Evolutionary conservation across 2,329 filamentous ascomycete genomes (phyloP).

Genomic region (Pseudonectria buxi): DNA sequence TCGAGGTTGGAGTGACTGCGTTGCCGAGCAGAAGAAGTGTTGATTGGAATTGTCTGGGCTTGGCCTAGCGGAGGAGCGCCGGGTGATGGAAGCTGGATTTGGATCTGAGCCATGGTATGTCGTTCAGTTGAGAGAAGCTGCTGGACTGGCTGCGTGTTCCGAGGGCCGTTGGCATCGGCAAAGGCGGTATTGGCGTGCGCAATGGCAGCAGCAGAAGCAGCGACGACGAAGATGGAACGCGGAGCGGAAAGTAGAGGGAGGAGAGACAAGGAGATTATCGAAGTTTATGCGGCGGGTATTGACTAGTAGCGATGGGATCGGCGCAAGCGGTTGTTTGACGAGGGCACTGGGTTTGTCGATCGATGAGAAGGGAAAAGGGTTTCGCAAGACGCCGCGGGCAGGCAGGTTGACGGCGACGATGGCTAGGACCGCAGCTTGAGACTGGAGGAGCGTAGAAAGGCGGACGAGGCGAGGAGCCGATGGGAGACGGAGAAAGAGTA

Average conservation of each 20-base stretch:
- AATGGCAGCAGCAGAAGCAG: too few relatives aligned
- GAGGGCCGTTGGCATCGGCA: background rate
- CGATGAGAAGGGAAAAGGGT: background rate
- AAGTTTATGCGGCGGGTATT: too few relatives aligned
- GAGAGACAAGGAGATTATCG: too few relatives aligned
- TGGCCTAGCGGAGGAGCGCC: constrained; percentile 4
- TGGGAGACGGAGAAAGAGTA: constrained; percentile 1
- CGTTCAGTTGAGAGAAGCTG: constrained; percentile 5
- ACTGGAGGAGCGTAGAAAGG: constrained; percentile 9
- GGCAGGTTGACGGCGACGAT: constrained; percentile 6
- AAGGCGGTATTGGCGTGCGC: too few relatives aligned
- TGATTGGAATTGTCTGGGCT: constrained; percentile 8
- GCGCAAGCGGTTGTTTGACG: too few relatives aligned
- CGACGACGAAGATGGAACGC: too few relatives aligned
- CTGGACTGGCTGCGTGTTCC: constrained; percentile 2
- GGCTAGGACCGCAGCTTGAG: constrained; percentile 4
- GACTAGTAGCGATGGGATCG: too few relatives aligned
- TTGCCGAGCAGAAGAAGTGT: constrained; percentile 13
- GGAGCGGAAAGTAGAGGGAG: too few relatives aligned
- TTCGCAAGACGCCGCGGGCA: constrained; percentile 1
- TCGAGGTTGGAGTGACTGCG: constrained; percentile 39
- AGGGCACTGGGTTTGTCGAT: too few relatives aligned
- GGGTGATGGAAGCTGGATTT: constrained; percentile 15
- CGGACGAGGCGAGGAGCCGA: background rate
- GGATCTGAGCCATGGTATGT: constrained; percentile 17